These are phyloP conservation scores for Chamaecyparis obtusa DNA, from an alignment of 75 land plant species.

Conservation along the genomic window DNA sequence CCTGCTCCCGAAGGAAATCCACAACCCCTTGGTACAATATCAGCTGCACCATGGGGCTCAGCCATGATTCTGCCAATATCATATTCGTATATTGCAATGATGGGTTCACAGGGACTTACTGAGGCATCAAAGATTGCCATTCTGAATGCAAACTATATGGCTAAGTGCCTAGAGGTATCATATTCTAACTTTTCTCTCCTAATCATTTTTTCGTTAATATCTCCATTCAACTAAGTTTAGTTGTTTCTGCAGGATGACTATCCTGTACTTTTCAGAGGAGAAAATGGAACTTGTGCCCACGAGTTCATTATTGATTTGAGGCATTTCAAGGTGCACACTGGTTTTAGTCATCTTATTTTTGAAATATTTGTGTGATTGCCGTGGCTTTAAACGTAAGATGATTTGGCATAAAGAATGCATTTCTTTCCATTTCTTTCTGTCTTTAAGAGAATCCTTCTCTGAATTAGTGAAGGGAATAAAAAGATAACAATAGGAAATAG, in stretches of 20 bases:
- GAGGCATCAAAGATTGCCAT: constrained; percentile 96
- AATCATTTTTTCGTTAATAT: background rate
- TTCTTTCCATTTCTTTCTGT: background rate
- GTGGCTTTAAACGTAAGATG: background rate
- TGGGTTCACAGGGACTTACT: constrained; percentile 95
- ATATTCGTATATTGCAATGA: constrained; percentile 95
- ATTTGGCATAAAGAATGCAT: background rate
- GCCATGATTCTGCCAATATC: constrained; percentile 98
- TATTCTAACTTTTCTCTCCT: background rate
- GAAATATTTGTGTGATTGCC: background rate
- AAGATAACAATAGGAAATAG: background rate
- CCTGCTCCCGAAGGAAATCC: constrained; percentile 70
- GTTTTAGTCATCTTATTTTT: background rate
- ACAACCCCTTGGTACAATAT: constrained; percentile 83
- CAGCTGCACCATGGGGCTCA: constrained; percentile 99
- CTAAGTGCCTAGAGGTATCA: constrained; percentile 93
- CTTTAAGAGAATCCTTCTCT: background rate
- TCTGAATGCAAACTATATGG: constrained; percentile 99
- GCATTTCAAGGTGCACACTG: constrained; percentile 75
- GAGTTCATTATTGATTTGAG: constrained; percentile 95
- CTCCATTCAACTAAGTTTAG: background rate
- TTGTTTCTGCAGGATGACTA: constrained; percentile 65
- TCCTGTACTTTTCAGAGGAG: constrained; percentile 95
- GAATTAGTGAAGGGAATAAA: background rate
- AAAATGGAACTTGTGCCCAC: constrained; percentile 97